These are phyloP conservation scores for Eimeria praecox DNA, from an alignment of 169 alveolate species.

Conservation along the genomic window DNA sequence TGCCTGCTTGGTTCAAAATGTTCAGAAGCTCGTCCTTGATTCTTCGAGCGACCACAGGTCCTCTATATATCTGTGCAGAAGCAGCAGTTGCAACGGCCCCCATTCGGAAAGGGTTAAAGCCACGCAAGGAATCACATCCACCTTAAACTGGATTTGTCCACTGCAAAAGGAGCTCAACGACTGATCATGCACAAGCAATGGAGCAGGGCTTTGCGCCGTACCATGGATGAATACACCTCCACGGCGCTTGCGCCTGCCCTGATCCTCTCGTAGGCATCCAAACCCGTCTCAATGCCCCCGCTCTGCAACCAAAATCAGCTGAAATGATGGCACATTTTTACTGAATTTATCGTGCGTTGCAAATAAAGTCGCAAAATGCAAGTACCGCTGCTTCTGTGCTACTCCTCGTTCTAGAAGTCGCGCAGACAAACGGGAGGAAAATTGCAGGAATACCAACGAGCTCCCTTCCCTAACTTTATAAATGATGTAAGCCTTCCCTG, in stretches of 20 bases:
- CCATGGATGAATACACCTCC: conserved; percentile 90
- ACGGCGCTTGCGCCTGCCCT: conserved; percentile 94
- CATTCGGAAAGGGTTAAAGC: not conserved
- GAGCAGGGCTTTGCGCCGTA: conserved; percentile 53
- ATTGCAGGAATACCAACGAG: not conserved
- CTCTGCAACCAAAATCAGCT: conserved; percentile 75
- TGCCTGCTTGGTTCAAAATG: conserved; percentile 78
- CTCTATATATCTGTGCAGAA: conserved; percentile 76
- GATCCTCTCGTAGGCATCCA: conserved; percentile 90
- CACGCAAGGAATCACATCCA: not conserved
- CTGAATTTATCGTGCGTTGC: not conserved
- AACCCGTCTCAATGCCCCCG: conserved; percentile 92
- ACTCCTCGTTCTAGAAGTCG: not conserved
- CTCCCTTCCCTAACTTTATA: not conserved
- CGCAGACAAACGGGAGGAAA: not conserved
- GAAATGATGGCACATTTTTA: not conserved
- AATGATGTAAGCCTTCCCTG: not conserved
- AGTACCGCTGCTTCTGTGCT: not conserved
- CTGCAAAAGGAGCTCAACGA: not conserved
- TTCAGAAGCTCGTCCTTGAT: conserved; percentile 78
- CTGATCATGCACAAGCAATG: not conserved
- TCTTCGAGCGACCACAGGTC: conserved; percentile 78
- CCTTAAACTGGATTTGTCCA: not conserved
- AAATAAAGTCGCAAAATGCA: not conserved
- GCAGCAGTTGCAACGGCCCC: not conserved